phyloP scores from a whole-genome alignment of 768 basidiomycete genomes.

The Tricholoma furcatifolium region DNA sequence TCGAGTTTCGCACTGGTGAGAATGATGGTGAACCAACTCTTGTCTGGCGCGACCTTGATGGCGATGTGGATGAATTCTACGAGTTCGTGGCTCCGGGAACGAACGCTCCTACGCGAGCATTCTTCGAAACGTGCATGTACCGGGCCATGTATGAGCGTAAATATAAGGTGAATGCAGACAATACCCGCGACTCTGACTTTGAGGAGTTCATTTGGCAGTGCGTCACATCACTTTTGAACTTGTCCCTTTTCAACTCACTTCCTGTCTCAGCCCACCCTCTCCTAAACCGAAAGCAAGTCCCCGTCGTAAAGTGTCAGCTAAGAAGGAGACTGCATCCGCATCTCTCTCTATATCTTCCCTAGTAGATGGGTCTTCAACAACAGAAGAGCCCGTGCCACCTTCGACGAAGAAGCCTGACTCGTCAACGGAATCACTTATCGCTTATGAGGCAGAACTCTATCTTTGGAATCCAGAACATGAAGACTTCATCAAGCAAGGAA shows the following conservation, averaged over 20 bases:
- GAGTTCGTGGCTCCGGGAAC: slow-evolving; percentile 85
- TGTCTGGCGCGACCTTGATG: slow-evolving; percentile 88
- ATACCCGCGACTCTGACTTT: slow-evolving; percentile 63
- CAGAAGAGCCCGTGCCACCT: neutral
- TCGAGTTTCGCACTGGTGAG: slow-evolving; percentile 78
- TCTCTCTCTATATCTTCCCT: slow-evolving; percentile 5
- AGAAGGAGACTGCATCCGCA: slow-evolving; percentile 19
- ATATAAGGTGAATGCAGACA: slow-evolving; percentile 70
- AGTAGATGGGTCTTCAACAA: slow-evolving; percentile 5
- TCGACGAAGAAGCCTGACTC: slow-evolving; percentile 16
- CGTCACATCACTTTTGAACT: slow-evolving; percentile 29
- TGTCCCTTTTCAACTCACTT: neutral
- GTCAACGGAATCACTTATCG: slow-evolving; percentile 29
- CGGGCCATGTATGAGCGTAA: slow-evolving; percentile 97
- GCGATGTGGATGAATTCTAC: slow-evolving; percentile 90
- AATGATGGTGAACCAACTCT: slow-evolving; percentile 79
- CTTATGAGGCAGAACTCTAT: slow-evolving; percentile 56
- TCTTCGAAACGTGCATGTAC: slow-evolving; percentile 94
- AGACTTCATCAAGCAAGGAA: slow-evolving; percentile 51
- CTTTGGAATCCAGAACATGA: slow-evolving; percentile 54
- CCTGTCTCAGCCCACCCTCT: slow-evolving; percentile 33
- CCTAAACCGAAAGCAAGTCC: slow-evolving; percentile 27
- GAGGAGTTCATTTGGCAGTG: slow-evolving; percentile 83
- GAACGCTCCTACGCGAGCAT: slow-evolving; percentile 78
- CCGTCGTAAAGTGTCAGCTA: slow-evolving; percentile 28